Evolutionary conservation across 179 eudicot genomes (phyloP).

Genomic region (Beta lomatogona): DNA sequence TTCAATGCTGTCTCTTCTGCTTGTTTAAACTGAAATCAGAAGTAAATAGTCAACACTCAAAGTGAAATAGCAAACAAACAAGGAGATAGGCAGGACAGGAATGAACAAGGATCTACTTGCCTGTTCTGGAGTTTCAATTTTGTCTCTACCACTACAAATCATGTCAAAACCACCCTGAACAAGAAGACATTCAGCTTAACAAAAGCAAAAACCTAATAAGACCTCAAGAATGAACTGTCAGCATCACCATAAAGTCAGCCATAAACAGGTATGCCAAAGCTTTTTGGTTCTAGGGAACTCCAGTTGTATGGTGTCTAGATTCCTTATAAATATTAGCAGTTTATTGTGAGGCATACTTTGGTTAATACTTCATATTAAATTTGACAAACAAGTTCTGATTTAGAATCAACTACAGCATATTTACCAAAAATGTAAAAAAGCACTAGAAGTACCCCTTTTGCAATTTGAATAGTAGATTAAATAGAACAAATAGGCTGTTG

Average conservation of each 20-base stretch:
- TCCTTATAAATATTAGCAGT: background rate
- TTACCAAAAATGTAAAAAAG: background rate
- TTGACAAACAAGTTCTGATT: background rate
- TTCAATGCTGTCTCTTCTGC: constrained; percentile 86
- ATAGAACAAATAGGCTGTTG: background rate
- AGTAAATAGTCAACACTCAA: constrained; percentile 17
- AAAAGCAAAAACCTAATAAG: background rate
- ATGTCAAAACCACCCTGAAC: constrained; percentile 97
- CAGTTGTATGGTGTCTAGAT: background rate
- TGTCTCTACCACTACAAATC: constrained; percentile 96
- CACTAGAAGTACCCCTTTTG: background rate
- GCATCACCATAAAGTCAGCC: background rate
- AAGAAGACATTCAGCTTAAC: background rate
- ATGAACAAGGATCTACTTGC: constrained; percentile 31
- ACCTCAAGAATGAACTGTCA: background rate
- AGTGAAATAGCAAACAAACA: background rate
- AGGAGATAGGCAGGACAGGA: background rate
- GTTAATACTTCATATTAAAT: background rate
- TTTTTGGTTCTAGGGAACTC: background rate
- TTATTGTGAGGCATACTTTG: background rate
- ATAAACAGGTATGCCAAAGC: background rate
- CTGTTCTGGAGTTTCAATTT: constrained; percentile 99
- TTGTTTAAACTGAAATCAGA: constrained; percentile 80
- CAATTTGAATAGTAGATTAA: background rate
- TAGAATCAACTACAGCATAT: background rate